Percentiles rank a stretch among this genome's conserved stretches.
phyloP scores from a whole-genome alignment of 2,329 filamentous ascomycete genomes.

The Neurospora sp. region DNA sequence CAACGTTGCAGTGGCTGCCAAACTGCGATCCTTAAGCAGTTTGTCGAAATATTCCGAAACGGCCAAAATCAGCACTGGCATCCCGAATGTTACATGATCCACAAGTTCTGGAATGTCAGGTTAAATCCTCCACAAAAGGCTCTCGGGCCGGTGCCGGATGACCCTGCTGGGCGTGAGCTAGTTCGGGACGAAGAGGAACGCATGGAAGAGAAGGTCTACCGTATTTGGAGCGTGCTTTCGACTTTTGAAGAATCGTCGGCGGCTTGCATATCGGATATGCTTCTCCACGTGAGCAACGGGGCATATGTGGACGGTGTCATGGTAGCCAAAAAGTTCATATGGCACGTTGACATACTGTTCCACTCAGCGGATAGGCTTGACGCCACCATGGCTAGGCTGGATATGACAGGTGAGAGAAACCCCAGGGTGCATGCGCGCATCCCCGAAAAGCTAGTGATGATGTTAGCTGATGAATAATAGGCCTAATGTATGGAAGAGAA shows the following conservation, averaged over 20 bases:
- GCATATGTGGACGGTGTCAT: slow-evolving; percentile 92
- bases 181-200: slow-evolving; percentile 81
- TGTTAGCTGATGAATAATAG: slow-evolving; percentile 31
- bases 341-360: slow-evolving; percentile 90
- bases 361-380: slow-evolving; percentile 80
- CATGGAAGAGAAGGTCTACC: slow-evolving; percentile 96
- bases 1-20: slow-evolving; percentile 95
- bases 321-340: slow-evolving; percentile 91
- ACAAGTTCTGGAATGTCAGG: slow-evolving; percentile 99
- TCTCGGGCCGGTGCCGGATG: slow-evolving; percentile 35
- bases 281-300: slow-evolving; percentile 95
- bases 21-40: slow-evolving; percentile 95
- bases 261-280: slow-evolving; percentile 97
- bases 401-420: slow-evolving; percentile 58
- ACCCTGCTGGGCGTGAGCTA: slow-evolving; percentile 55
- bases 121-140: slow-evolving; percentile 53
- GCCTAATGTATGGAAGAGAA: slow-evolving; percentile 84
- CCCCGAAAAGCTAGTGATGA: background rate
- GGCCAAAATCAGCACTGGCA: slow-evolving; percentile 99
- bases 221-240: slow-evolving; percentile 95
- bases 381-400: slow-evolving; percentile 53
- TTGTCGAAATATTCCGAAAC: slow-evolving; percentile 97
- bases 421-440: background rate
- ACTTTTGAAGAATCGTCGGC: slow-evolving; percentile 96
- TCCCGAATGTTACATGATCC: slow-evolving; percentile 99